phyloP scores from a whole-genome alignment of 208 protist genomes.

The Angomonas deanei region DNA sequence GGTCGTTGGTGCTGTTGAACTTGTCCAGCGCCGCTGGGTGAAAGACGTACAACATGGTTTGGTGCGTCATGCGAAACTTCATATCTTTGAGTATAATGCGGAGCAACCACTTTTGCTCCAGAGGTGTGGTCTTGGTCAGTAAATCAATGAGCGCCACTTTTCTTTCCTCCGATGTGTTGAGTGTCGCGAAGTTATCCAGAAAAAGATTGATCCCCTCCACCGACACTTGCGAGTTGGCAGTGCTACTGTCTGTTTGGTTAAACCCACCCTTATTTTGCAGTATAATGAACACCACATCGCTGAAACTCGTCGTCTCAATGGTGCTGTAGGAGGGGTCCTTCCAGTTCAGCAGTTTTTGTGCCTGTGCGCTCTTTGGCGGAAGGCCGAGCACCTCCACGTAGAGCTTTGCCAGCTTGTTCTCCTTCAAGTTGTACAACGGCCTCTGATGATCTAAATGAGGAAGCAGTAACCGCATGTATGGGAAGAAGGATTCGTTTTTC shows the following conservation, averaged over 20 bases:
- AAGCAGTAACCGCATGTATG: conserved; percentile 60
- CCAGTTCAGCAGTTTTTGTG: conserved; percentile 30
- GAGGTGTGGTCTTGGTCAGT: conserved; percentile 22
- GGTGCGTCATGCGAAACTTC: conserved; percentile 28
- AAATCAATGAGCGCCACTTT: conserved; percentile 19
- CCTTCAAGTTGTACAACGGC: conserved; percentile 40
- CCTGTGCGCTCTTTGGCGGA: conserved; percentile 18
- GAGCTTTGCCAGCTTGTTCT: conserved; percentile 46
- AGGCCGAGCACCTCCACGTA: conserved; percentile 53
- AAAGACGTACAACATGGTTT: conserved; percentile 40
- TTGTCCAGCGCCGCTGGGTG: conserved; percentile 45
- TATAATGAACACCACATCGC: conserved; percentile 34
- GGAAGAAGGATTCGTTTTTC: conserved; percentile 28
- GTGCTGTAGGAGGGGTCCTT: conserved; percentile 34
- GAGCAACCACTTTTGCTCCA: conserved; percentile 66
- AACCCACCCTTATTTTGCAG: conserved; percentile 28
- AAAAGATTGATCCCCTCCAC: conserved; percentile 33
- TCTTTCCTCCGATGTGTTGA: conserved; percentile 9
- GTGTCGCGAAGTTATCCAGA: conserved; percentile 19
- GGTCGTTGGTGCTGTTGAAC: conserved; percentile 35
- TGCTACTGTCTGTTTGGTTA: neutral
- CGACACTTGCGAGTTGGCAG: conserved; percentile 3
- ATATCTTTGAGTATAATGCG: conserved; percentile 68
- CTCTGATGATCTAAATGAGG: conserved; percentile 45
- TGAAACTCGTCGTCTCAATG: conserved; percentile 30